Conservation (phyloP, 2,329 filamentous ascomycete genomes). For the Lasiodiplodia sp. region DNA sequence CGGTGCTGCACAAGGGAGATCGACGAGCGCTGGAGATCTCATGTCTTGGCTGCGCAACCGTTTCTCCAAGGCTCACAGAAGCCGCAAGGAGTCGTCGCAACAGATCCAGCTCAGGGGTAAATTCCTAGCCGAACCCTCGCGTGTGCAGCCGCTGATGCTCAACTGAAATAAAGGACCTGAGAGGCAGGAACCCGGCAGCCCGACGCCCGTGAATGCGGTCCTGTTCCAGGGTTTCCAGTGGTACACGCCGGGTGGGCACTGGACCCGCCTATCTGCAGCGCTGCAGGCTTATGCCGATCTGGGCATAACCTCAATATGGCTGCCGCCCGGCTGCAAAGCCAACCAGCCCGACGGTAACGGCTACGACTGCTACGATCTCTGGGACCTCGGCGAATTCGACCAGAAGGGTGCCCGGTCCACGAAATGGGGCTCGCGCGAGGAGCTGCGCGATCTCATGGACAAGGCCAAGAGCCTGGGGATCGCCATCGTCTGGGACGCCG, state of each 20-base stretch:
- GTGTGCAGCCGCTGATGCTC: constrained; percentile 8
- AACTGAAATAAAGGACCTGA: constrained; percentile 3
- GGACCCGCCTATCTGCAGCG: constrained; percentile 62
- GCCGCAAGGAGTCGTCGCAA: constrained; percentile 18
- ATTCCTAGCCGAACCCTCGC: not conserved
- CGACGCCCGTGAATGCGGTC: constrained; percentile 33
- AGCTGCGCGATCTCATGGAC: constrained; percentile 64
- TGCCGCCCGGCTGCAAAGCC: constrained; percentile 75
- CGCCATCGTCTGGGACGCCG: constrained; percentile 71
- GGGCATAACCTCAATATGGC: constrained; percentile 64
- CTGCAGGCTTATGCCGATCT: constrained; percentile 64
- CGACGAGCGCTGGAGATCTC: constrained; percentile 14
- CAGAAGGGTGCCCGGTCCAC: constrained; percentile 70
- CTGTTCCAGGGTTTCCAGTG: constrained; percentile 78
- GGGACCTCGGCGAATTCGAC: constrained; percentile 75
- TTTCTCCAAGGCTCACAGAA: constrained; percentile 16
- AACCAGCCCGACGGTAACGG: constrained; percentile 68
- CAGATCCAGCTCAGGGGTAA: constrained; percentile 23
- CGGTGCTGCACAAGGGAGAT: constrained; percentile 2
- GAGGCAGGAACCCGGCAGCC: constrained; percentile 12
- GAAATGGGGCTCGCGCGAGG: constrained; percentile 73
- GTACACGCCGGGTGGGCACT: constrained; percentile 72
- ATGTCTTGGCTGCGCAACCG: constrained; percentile 23
- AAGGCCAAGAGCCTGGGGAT: constrained; percentile 62
- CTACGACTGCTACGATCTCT: constrained; percentile 69